Evolutionary conservation across 169 alveolate genomes (phyloP).

Genomic region (Plasmodium cynomolgi): DNA sequence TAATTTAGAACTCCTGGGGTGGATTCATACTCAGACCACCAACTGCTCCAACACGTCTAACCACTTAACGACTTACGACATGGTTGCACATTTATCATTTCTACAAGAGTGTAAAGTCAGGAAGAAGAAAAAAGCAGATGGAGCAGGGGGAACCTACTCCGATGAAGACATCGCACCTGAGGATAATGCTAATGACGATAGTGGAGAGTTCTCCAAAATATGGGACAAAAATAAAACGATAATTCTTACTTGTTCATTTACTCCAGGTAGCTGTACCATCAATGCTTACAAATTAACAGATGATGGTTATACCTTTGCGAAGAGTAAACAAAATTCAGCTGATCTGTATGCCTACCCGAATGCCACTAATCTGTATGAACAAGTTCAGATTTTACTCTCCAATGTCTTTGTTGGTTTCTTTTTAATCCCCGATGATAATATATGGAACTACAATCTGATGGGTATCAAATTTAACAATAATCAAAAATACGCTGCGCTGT

Average conservation of each 20-base stretch:
- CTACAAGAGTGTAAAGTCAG: constrained; percentile 49
- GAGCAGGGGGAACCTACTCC: neutral
- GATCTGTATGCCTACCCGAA: constrained; percentile 75
- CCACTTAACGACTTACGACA: constrained; percentile 79
- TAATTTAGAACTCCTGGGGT: constrained; percentile 97
- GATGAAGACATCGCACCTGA: constrained; percentile 4
- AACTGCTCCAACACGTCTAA: constrained; percentile 88
- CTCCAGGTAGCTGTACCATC: constrained; percentile 98
- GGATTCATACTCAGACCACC: constrained; percentile 97
- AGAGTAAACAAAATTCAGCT: constrained; percentile 78
- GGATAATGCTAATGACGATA: constrained; percentile 13
- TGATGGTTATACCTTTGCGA: constrained; percentile 95
- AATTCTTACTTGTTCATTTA: constrained; percentile 92
- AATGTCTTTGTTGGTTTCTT: constrained; percentile 98
- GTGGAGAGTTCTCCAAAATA: constrained; percentile 18
- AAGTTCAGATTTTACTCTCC: constrained; percentile 96
- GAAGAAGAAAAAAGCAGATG: constrained; percentile 15
- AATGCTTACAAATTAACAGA: constrained; percentile 95
- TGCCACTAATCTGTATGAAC: constrained; percentile 82
- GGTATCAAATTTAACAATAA: constrained; percentile 93
- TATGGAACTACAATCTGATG: constrained; percentile 99
- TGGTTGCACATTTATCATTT: constrained; percentile 72
- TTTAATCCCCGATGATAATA: constrained; percentile 98
- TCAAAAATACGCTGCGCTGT: constrained; percentile 93
- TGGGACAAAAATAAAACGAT: constrained; percentile 72